phyloP scores from a whole-genome alignment of 768 basidiomycete genomes.

The Psilocybe cubensis region DNA sequence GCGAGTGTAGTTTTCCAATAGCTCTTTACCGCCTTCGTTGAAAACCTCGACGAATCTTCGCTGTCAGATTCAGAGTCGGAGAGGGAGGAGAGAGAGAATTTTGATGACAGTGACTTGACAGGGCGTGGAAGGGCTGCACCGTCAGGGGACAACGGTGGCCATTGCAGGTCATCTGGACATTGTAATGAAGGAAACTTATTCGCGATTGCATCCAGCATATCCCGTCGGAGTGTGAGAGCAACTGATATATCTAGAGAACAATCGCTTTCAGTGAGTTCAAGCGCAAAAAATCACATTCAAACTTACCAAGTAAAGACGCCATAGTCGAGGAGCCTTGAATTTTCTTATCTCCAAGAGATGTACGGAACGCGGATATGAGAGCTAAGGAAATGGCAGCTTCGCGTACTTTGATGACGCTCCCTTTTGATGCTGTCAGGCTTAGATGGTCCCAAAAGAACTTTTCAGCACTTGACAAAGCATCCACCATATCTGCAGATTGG shows the following conservation, averaged over 20 bases:
- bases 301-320: constrained; percentile 64
- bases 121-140: constrained; percentile 42
- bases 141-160: constrained; percentile 61
- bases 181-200: constrained; percentile 59
- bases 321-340: constrained; percentile 55
- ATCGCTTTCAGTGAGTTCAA: too few relatives aligned
- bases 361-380: constrained; percentile 74
- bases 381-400: constrained; percentile 75
- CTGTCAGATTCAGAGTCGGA: constrained; percentile 36
- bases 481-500: constrained; percentile 59
- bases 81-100: constrained; percentile 17
- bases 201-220: constrained; percentile 82
- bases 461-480: constrained; percentile 69
- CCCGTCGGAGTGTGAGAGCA: constrained; percentile 80
- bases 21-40: constrained; percentile 37
- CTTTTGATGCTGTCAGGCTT: constrained; percentile 53
- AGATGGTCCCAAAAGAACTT: constrained; percentile 71
- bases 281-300: too few relatives aligned
- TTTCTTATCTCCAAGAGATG: constrained; percentile 71
- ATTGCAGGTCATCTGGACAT: constrained; percentile 66
- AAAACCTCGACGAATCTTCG: constrained; percentile 31
- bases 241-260: constrained; percentile 63
- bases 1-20: constrained; percentile 68
- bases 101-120: constrained; percentile 8
- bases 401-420: constrained; percentile 72